Percentiles rank a stretch among this genome's conserved stretches.
phyloP scores from a whole-genome alignment of 805 yeast genomes.

The Blastobotrys americana region DNA sequence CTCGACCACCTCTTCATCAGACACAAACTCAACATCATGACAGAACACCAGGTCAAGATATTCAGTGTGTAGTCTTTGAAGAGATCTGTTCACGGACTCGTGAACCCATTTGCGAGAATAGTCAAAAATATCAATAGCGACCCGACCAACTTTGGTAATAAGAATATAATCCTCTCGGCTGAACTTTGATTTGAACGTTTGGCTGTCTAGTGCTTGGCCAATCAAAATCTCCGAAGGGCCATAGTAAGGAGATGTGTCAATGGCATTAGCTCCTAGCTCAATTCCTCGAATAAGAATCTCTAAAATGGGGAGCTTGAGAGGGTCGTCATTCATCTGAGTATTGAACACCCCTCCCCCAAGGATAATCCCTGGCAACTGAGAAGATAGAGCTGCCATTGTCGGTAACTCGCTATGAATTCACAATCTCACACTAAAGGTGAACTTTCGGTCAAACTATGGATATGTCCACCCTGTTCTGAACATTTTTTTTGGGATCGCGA shows the following conservation, averaged over 20 bases:
- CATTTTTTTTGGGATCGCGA: too few species aligned
- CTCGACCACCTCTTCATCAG: conserved; percentile 43
- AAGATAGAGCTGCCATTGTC: background rate
- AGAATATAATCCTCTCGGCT: conserved; percentile 58
- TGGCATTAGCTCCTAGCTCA: conserved; percentile 58
- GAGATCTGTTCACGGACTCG: conserved; percentile 57
- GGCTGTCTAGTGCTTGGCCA: conserved; percentile 55
- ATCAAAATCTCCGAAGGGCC: conserved; percentile 76
- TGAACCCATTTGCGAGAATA: conserved; percentile 57
- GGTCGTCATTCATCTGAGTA: conserved; percentile 70
- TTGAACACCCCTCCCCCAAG: conserved; percentile 89
- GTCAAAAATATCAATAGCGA: conserved; percentile 62
- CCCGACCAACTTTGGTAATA: conserved; percentile 81
- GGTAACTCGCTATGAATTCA: background rate
- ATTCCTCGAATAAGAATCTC: conserved; percentile 57
- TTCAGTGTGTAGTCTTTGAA: conserved; percentile 53
- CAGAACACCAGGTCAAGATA: conserved; percentile 78
- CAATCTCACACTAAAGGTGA: background rate
- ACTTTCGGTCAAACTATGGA: too few species aligned
- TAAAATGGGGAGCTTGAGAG: conserved; percentile 48
- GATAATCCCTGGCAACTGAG: conserved; percentile 37
- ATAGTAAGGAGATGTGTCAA: conserved; percentile 90
- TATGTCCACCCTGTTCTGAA: conserved; percentile 3
- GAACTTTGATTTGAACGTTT: conserved; percentile 27
- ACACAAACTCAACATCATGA: conserved; percentile 83